Percentiles rank a stretch among this genome's conserved stretches.
phyloP scores from a whole-genome alignment of 495 filamentous ascomycete genomes.

The Venustampulla echinocandica region DNA sequence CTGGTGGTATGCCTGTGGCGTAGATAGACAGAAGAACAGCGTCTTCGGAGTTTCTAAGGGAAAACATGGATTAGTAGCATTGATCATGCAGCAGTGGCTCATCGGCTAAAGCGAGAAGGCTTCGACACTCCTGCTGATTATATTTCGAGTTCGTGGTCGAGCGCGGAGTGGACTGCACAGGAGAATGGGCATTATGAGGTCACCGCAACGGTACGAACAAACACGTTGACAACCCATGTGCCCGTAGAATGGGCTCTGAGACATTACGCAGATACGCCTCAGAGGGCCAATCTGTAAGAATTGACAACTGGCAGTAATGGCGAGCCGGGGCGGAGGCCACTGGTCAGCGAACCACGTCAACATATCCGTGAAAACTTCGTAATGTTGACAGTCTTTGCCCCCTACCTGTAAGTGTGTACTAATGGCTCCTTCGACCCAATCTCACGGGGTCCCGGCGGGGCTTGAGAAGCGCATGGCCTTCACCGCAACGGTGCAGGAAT shows the following conservation, averaged over 20 bases:
- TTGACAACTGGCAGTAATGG: background rate
- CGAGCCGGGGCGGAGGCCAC: background rate
- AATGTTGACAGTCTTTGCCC: no score
- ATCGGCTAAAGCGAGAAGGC: slow-evolving; percentile 3
- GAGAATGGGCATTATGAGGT: background rate
- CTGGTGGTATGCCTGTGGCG: background rate
- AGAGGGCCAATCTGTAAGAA: background rate
- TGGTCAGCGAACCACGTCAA: background rate
- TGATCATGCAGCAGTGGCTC: slow-evolving; percentile 1
- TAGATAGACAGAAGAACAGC: no score
- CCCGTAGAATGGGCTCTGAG: background rate
- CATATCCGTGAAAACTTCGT: background rate
- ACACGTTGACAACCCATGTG: background rate
- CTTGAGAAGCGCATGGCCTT: no score
- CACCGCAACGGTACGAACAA: background rate
- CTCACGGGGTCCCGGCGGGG: no score
- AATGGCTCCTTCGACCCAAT: no score
- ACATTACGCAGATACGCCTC: background rate
- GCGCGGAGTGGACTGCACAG: background rate
- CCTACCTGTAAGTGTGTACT: no score
- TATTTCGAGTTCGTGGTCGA: background rate
- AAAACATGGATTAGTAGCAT: no score
- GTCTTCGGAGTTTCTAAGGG: no score
- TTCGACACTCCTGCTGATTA: background rate
- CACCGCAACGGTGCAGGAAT: background rate